These are phyloP conservation scores for Rhizophagus sp. DNA, from an alignment of 192 early-diverging fungal genomes.

Conservation along the genomic window DNA sequence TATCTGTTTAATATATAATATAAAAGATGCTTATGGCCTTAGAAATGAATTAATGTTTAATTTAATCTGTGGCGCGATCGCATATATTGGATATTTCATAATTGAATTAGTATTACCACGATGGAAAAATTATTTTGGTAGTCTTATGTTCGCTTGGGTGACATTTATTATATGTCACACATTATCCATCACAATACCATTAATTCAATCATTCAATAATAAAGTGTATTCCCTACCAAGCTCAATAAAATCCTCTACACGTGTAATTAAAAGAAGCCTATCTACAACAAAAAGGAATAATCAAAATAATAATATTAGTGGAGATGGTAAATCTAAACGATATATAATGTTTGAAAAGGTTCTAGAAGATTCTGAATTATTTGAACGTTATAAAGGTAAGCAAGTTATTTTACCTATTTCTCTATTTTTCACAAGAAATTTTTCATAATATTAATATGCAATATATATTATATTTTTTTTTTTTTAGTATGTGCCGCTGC, in stretches of 20 bases:
- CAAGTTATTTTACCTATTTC: not conserved
- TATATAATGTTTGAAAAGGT: slow-evolving; percentile 7
- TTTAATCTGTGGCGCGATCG: not conserved
- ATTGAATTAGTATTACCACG: not conserved
- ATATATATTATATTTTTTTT: not conserved
- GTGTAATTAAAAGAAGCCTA: too few species aligned
- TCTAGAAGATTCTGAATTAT: slow-evolving; percentile 15
- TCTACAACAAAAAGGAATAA: too few species aligned
- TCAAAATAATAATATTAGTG: not conserved
- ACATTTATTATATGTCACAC: slow-evolving; percentile 17
- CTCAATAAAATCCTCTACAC: not conserved
- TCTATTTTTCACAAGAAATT: not conserved
- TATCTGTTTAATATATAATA: slow-evolving; percentile 1
- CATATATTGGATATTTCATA: not conserved
- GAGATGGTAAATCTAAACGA: not conserved
- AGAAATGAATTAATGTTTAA: slow-evolving; percentile 17
- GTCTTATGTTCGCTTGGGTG: slow-evolving; percentile 14
- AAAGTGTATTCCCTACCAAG: too few species aligned
- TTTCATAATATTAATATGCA: not conserved
- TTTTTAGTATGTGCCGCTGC: slow-evolving; percentile 29
- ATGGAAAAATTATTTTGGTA: slow-evolving; percentile 6
- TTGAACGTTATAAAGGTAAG: slow-evolving; percentile 26
- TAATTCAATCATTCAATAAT: slow-evolving; percentile 4
- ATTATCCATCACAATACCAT: slow-evolving; percentile 17
- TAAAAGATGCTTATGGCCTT: slow-evolving; percentile 25